Percentiles rank a stretch among this genome's conserved stretches.
Conservation (phyloP, 441 rosid genomes). For the Viola pubescens region DNA sequence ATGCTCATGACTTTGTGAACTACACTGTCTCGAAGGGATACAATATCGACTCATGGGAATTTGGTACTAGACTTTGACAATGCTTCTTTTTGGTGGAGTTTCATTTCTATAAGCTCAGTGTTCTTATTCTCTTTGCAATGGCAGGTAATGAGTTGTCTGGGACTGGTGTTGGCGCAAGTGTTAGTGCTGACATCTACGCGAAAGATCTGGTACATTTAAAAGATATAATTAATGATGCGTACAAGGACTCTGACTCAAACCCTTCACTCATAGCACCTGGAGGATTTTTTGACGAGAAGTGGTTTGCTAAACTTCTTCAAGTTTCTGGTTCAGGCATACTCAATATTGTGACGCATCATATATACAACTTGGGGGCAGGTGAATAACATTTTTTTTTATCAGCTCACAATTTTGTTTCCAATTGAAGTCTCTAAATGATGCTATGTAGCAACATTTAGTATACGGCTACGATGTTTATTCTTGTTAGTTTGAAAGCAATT, state of each 20-base stretch:
- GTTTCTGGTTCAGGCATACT: constrained; percentile 67
- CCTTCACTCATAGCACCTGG: constrained; percentile 85
- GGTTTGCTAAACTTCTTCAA: constrained; percentile 72
- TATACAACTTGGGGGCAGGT: constrained; percentile 95
- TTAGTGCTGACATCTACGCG: constrained; percentile 64
- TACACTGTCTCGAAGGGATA: constrained; percentile 79
- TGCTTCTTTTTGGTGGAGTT: not conserved
- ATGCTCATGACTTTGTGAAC: constrained; percentile 66
- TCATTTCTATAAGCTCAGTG: constrained; percentile 13
- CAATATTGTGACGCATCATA: constrained; percentile 69
- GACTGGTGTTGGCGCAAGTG: constrained; percentile 68
- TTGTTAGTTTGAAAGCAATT: too few relatives aligned
- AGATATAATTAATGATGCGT: constrained; percentile 46
- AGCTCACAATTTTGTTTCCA: not conserved
- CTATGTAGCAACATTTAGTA: too few relatives aligned
- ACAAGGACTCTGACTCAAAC: constrained; percentile 38
- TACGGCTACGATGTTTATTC: too few relatives aligned
- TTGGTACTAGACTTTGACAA: constrained; percentile 38
- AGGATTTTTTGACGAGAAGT: constrained; percentile 63
- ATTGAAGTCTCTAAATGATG: not conserved
- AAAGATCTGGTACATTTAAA: constrained; percentile 61
- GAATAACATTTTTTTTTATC: constrained; percentile 1
- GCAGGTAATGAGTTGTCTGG: constrained; percentile 90
- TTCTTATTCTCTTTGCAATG: constrained; percentile 14
- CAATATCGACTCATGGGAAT: constrained; percentile 89